phyloP scores from a whole-genome alignment of 2,329 filamentous ascomycete genomes.

The Sporothrix mexicana region DNA sequence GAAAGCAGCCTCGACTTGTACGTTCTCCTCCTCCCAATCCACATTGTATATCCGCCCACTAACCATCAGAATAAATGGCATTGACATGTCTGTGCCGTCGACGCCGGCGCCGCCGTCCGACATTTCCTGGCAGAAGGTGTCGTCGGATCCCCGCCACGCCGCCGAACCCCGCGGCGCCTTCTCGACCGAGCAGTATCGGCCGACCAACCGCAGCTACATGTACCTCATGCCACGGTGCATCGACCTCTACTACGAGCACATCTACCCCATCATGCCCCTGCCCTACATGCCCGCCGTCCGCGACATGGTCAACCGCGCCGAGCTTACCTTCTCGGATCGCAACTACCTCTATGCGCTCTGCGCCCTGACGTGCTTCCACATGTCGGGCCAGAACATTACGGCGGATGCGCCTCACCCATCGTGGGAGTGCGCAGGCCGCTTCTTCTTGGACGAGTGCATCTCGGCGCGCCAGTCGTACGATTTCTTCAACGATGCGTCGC shows the following conservation, averaged over 20 bases:
- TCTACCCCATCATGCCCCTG: conserved; percentile 69
- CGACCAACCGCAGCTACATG: conserved; percentile 50
- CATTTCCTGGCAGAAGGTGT: conserved; percentile 43
- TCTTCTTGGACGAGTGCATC: conserved; percentile 64
- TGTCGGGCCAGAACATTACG: conserved; percentile 52
- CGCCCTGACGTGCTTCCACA: conserved; percentile 59
- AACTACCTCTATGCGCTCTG: conserved; percentile 63
- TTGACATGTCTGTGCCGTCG: conserved; percentile 37
- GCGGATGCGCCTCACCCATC: conserved; percentile 48
- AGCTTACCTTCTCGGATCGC: conserved; percentile 49
- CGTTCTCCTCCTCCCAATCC: neutral
- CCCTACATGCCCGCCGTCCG: conserved; percentile 62
- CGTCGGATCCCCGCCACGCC: conserved; percentile 43
- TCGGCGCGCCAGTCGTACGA: conserved; percentile 62
- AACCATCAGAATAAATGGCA: conserved; percentile 28
- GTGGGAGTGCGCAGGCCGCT: conserved; percentile 58
- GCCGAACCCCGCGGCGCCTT: conserved; percentile 48
- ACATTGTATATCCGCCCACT: neutral
- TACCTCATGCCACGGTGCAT: conserved; percentile 60
- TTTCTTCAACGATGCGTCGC: conserved; percentile 61
- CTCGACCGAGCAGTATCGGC: conserved; percentile 53
- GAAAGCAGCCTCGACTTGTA: conserved; percentile 46
- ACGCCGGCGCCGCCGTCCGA: conserved; percentile 38
- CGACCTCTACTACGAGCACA: conserved; percentile 65
- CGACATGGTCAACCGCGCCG: conserved; percentile 53